phyloP scores from a whole-genome alignment of 331 rosid species.

The Malus hybrid region DNA sequence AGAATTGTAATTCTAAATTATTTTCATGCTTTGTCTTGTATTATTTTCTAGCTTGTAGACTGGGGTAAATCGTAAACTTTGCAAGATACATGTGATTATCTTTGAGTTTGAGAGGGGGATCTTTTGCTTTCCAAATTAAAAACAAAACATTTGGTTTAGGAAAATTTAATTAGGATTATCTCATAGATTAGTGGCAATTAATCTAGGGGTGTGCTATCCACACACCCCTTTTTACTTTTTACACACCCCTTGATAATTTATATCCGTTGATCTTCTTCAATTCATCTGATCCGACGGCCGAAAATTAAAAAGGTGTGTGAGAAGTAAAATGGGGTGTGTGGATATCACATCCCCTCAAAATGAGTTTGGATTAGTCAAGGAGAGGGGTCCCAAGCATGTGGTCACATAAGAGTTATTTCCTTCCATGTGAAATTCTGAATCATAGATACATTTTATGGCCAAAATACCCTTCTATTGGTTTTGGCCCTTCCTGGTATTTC shows the following conservation, averaged over 20 bases:
- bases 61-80: background rate
- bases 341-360: too few species aligned
- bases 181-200: constrained; percentile 22
- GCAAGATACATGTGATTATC: background rate
- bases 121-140: constrained; percentile 12
- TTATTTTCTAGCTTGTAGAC: background rate
- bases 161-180: constrained; percentile 14
- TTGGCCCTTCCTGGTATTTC: constrained; percentile 23
- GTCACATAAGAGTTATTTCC: constrained; percentile 12
- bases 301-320: too few species aligned
- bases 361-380: constrained; percentile 45
- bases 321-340: too few species aligned
- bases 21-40: background rate
- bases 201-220: too few species aligned
- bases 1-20: too few species aligned
- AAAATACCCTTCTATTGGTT: constrained; percentile 31
- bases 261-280: too few species aligned
- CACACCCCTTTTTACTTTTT: too few species aligned
- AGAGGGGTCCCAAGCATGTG: constrained; percentile 53
- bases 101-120: background rate
- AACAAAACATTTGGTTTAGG: constrained; percentile 8
- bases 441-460: constrained; percentile 38
- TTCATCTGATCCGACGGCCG: too few species aligned
- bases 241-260: too few species aligned
- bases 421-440: constrained; percentile 74